Percentiles rank a stretch among this genome's conserved stretches.
Evolutionary conservation across 2,329 filamentous ascomycete species (phyloP).

Genomic region (Ascosphaera apis): DNA sequence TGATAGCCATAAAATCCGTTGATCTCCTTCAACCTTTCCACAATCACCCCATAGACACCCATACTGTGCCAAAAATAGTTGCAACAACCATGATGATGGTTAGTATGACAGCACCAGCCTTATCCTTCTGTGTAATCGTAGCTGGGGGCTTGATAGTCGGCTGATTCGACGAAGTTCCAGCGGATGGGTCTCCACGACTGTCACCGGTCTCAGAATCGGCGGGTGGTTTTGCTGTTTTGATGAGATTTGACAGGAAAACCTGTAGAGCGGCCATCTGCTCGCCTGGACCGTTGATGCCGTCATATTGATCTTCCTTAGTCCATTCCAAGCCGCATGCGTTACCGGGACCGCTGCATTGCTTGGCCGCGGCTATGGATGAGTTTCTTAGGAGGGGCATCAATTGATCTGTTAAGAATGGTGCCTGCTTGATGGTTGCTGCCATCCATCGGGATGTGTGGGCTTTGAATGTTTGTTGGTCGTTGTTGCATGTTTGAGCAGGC

Average conservation of each 20-base stretch:
- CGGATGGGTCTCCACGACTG: constrained; percentile 20
- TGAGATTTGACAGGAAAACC: constrained; percentile 33
- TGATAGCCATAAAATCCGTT: too few relatives aligned
- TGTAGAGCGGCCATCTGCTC: constrained; percentile 50
- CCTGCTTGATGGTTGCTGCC: constrained; percentile 30
- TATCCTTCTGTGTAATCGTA: constrained; percentile 35
- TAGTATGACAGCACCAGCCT: constrained; percentile 42
- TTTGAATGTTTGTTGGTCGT: constrained; percentile 44
- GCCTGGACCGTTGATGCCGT: constrained; percentile 38
- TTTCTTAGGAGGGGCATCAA: constrained; percentile 29
- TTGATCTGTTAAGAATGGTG: constrained; percentile 6
- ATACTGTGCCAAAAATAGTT: too few relatives aligned
- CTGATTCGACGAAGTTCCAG: too few relatives aligned
- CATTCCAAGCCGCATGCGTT: constrained; percentile 11
- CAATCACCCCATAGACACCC: too few relatives aligned
- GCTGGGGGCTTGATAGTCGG: constrained; percentile 14
- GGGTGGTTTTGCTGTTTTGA: constrained; percentile 18
- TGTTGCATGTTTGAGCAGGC: constrained; percentile 29
- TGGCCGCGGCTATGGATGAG: constrained; percentile 31
- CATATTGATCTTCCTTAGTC: constrained; percentile 26
- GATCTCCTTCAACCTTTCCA: too few relatives aligned
- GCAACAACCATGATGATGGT: constrained; percentile 38
- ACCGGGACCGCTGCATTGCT: constrained; percentile 9
- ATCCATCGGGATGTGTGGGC: constrained; percentile 39
- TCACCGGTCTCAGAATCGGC: constrained; percentile 28